Conservation (phyloP, 768 basidiomycete genomes). For the Boletus coccyginus region DNA sequence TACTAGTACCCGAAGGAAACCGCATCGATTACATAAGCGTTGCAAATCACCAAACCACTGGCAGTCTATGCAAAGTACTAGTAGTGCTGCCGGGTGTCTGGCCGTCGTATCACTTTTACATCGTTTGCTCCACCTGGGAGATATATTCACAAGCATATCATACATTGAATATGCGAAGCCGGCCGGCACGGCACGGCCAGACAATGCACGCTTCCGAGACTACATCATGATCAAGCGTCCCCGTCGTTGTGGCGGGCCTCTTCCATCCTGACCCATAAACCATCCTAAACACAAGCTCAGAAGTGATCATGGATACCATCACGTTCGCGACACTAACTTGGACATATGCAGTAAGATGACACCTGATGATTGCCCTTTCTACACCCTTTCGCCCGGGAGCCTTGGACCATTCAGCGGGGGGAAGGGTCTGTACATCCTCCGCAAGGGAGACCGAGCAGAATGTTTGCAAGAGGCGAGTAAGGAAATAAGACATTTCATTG, state of each 20-base stretch:
- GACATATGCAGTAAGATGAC: slow-evolving; percentile 55
- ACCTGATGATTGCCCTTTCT: slow-evolving; percentile 45
- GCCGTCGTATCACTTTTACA: too few relatives aligned
- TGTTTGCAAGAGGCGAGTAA: slow-evolving; percentile 56
- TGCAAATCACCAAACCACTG: too few relatives aligned
- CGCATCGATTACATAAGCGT: not conserved
- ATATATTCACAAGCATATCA: too few relatives aligned
- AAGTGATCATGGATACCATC: not conserved
- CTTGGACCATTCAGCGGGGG: slow-evolving; percentile 45
- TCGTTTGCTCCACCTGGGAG: too few relatives aligned
- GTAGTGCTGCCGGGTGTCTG: too few relatives aligned
- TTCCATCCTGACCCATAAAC: slow-evolving; percentile 28
- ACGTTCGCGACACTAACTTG: slow-evolving; percentile 32
- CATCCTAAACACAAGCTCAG: slow-evolving; percentile 15
- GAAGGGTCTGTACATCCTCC: slow-evolving; percentile 42
- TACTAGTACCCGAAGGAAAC: not conserved
- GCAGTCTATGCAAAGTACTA: too few relatives aligned
- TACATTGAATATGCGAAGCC: too few relatives aligned
- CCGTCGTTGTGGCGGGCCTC: slow-evolving; percentile 1
- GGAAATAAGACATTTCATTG: slow-evolving; percentile 61
- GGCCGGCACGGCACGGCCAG: too few relatives aligned
- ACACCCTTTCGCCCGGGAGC: slow-evolving; percentile 35
- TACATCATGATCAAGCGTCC: not conserved
- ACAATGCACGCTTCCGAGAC: not conserved
- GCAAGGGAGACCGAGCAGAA: slow-evolving; percentile 48